These are phyloP conservation scores for Flaveria linearis DNA, from an alignment of 129 eudicot species.

Conservation along the genomic window DNA sequence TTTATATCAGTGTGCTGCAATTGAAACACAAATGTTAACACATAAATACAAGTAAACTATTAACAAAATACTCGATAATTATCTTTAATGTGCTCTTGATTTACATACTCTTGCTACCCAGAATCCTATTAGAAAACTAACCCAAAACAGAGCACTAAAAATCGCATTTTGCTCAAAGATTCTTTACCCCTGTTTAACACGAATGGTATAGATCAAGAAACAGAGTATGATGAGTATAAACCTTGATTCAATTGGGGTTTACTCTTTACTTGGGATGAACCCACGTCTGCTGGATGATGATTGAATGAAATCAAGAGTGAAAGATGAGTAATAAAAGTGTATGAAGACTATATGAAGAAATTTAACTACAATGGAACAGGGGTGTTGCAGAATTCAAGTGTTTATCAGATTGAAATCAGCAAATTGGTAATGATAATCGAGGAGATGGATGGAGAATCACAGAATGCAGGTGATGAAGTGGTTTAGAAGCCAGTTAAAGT, in stretches of 20 bases:
- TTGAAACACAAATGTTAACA: background rate
- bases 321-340: background rate
- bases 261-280: conserved; percentile 43
- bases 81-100: too few species aligned
- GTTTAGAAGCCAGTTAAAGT: too few species aligned
- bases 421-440: background rate
- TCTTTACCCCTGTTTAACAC: background rate
- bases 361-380: background rate
- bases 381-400: conserved; percentile 3
- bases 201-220: too few species aligned
- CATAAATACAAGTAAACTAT: background rate
- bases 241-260: conserved; percentile 39
- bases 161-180: too few species aligned
- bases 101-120: too few species aligned
- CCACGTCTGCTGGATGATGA: conserved; percentile 33
- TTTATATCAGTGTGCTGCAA: conserved; percentile 47
- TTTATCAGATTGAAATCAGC: conserved; percentile 23
- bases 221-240: too few species aligned
- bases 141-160: too few species aligned
- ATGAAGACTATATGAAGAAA: background rate
- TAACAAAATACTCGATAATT: background rate
- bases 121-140: too few species aligned
- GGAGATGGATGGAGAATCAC: background rate
- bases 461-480: background rate
- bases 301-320: too few species aligned